Conservation (phyloP, 2,329 filamentous ascomycete species). For the Dryadomyces sulphureus region DNA sequence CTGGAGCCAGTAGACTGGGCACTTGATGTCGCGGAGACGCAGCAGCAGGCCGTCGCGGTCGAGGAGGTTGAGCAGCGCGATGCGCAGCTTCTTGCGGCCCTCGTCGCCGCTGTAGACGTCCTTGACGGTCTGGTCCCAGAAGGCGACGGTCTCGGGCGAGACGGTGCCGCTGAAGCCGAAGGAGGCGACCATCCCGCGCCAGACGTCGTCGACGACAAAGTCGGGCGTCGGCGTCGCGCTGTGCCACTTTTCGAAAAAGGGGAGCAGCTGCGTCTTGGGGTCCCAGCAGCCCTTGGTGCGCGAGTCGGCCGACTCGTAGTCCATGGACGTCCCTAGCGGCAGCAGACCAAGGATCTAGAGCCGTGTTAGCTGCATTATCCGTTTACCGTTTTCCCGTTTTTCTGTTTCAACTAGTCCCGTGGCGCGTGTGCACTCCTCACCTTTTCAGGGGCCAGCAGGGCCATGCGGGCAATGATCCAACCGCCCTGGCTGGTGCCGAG, state of each 20-base stretch:
- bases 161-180: constrained; percentile 30
- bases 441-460: constrained; percentile 30
- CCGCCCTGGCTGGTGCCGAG: constrained; percentile 39
- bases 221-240: constrained; percentile 24
- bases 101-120: constrained; percentile 32
- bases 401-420: background rate
- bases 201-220: constrained; percentile 31
- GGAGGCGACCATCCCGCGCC: constrained; percentile 27
- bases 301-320: constrained; percentile 29
- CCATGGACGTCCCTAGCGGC: constrained; percentile 32
- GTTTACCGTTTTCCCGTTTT: background rate
- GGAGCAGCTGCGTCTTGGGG: constrained; percentile 22
- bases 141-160: constrained; percentile 20
- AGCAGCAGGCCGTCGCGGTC: constrained; percentile 31
- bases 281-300: constrained; percentile 33
- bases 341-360: constrained; percentile 28
- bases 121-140: constrained; percentile 31
- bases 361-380: background rate
- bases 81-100: constrained; percentile 30
- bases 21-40: constrained; percentile 30
- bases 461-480: constrained; percentile 36
- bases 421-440: constrained; percentile 15
- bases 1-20: constrained; percentile 34
- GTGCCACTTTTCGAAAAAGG: constrained; percentile 28
- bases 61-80: constrained; percentile 28